Conservation (phyloP, 2,329 filamentous ascomycete species). For the Aureobasidium leucospermi region DNA sequence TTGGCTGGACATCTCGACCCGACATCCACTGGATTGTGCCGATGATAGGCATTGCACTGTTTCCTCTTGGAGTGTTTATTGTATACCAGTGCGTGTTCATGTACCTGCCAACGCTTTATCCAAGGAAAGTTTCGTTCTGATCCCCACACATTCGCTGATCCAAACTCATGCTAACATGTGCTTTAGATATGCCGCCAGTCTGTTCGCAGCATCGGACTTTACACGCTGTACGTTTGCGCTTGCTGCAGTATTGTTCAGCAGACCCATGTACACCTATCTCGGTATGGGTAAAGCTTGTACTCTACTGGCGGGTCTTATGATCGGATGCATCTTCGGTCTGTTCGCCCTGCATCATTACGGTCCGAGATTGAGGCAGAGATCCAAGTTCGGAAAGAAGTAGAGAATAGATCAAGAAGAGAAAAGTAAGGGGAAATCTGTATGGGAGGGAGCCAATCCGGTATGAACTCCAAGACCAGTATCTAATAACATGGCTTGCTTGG, state of each 20-base stretch:
- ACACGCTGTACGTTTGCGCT: neutral
- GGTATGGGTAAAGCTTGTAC: neutral
- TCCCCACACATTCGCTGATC: too few species aligned
- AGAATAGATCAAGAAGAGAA: neutral
- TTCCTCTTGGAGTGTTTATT: conserved; percentile 30
- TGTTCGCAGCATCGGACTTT: neutral
- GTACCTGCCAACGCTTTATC: conserved; percentile 34
- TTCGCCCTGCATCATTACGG: neutral
- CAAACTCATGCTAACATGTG: too few species aligned
- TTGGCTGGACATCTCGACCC: conserved; percentile 24
- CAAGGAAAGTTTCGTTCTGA: conserved; percentile 11
- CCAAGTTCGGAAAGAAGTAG: neutral
- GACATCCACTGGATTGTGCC: conserved; percentile 33
- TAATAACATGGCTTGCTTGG: too few species aligned
- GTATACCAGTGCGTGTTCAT: conserved; percentile 36
- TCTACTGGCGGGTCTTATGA: neutral
- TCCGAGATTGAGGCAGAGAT: neutral
- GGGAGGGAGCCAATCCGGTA: neutral
- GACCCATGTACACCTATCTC: neutral
- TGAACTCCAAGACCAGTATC: neutral
- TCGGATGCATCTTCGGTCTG: neutral
- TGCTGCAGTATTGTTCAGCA: neutral
- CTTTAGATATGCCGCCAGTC: neutral
- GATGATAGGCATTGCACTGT: conserved; percentile 36
- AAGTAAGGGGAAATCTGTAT: neutral